Evolutionary conservation across 2,329 filamentous ascomycete genomes (phyloP).

Genomic region (Camillea tinctor): DNA sequence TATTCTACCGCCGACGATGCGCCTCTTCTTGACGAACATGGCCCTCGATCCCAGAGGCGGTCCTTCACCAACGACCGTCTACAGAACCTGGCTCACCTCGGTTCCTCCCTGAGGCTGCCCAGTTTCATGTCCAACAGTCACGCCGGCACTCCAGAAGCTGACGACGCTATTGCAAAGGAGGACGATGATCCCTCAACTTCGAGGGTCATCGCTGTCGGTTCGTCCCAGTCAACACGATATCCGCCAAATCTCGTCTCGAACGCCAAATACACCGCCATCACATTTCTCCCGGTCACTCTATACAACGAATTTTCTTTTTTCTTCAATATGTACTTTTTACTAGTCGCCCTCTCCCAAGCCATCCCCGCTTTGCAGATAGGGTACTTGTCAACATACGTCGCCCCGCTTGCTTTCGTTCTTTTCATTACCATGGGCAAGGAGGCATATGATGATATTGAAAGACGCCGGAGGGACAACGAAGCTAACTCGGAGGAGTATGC

Average conservation of each 20-base stretch:
- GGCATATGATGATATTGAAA: conserved; percentile 86
- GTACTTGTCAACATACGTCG: conserved; percentile 92
- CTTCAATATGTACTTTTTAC: conserved; percentile 98
- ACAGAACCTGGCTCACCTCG: conserved; percentile 45
- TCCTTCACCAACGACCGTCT: conserved; percentile 42
- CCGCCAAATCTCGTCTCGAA: conserved; percentile 92
- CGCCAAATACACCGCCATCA: conserved; percentile 94
- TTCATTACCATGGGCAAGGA: conserved; percentile 93
- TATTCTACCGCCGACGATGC: conserved; percentile 70
- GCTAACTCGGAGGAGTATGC: conserved; percentile 90
- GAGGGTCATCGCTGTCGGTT: conserved; percentile 73
- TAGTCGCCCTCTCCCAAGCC: conserved; percentile 90
- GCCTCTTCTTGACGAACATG: conserved; percentile 61
- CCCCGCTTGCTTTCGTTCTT: conserved; percentile 87
- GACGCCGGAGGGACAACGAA: conserved; percentile 83
- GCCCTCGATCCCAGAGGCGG: conserved; percentile 32
- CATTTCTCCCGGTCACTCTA: conserved; percentile 87
- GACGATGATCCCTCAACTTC: conserved; percentile 68
- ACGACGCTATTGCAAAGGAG: conserved; percentile 47
- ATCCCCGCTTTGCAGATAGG: conserved; percentile 89
- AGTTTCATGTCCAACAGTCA: conserved; percentile 58
- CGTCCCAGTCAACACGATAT: conserved; percentile 70
- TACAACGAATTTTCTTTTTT: conserved; percentile 99
- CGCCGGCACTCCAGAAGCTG: conserved; percentile 42
- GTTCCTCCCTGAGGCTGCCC: conserved; percentile 61